Evolutionary conservation across 495 filamentous ascomycete genomes (phyloP).

Genomic region (Extremus antarcticus): DNA sequence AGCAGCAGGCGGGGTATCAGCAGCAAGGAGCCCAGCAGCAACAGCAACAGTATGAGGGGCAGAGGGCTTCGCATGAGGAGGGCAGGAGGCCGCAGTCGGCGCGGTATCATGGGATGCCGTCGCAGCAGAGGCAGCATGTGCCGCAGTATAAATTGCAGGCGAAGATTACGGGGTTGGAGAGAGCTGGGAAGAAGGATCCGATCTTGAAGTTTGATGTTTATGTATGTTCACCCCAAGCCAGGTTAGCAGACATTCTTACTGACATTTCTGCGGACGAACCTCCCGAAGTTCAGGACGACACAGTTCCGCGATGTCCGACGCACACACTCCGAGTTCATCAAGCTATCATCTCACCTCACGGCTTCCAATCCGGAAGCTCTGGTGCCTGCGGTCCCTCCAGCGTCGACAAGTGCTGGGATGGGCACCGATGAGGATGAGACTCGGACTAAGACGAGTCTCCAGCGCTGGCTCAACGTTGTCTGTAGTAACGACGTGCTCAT

Average conservation of each 20-base stretch:
- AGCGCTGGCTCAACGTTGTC: slow-evolving; percentile 89
- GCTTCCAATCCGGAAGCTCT: slow-evolving; percentile 92
- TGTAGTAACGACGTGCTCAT: slow-evolving; percentile 87
- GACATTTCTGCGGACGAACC: slow-evolving; percentile 62
- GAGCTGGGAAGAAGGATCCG: slow-evolving; percentile 88
- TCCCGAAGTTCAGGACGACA: slow-evolving; percentile 92
- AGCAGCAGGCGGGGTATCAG: slow-evolving; percentile 7
- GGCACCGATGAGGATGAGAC: slow-evolving; percentile 95
- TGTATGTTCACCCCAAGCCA: slow-evolving; percentile 41
- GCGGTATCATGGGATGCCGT: slow-evolving; percentile 11
- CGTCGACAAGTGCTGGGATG: slow-evolving; percentile 82
- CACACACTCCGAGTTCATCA: slow-evolving; percentile 88
- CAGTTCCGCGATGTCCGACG: slow-evolving; percentile 96
- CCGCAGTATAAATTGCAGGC: slow-evolving; percentile 59
- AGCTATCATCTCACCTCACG: slow-evolving; percentile 87
- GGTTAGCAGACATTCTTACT: not conserved
- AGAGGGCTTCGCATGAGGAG: slow-evolving; percentile 10
- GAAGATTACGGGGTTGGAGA: slow-evolving; percentile 85
- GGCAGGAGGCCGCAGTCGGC: slow-evolving; percentile 16
- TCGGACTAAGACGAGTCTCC: slow-evolving; percentile 76
- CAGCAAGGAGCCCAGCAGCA: slow-evolving; percentile 2
- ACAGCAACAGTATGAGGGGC: slow-evolving; percentile 13
- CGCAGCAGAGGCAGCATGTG: slow-evolving; percentile 10
- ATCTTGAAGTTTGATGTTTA: slow-evolving; percentile 95
- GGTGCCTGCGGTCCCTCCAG: slow-evolving; percentile 91